Evolutionary conservation across 139 green algal genomes (phyloP).

Genomic region (Chloropicon primus): DNA sequence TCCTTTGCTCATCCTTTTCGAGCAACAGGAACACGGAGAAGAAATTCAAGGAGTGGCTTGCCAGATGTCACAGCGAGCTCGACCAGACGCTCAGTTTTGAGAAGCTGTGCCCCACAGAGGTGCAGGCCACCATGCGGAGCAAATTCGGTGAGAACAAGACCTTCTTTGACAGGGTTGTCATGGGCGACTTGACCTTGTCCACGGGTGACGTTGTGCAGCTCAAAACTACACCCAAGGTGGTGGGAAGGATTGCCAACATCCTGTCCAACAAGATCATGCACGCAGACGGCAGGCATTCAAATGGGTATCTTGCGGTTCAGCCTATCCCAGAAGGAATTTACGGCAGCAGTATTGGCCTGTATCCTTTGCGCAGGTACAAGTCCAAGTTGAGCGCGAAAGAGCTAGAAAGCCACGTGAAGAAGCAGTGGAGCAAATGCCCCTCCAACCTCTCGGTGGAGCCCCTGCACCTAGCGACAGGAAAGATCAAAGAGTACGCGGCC

Average conservation of each 20-base stretch:
- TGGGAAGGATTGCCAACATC: constrained; percentile 44
- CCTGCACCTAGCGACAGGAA: constrained; percentile 22
- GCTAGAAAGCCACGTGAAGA: constrained; percentile 20
- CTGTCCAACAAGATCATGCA: constrained; percentile 28
- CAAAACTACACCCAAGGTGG: constrained; percentile 29
- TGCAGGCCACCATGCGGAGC: constrained; percentile 1
- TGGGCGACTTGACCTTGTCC: constrained; percentile 21
- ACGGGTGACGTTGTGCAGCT: constrained; percentile 42
- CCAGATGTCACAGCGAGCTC: constrained; percentile 41
- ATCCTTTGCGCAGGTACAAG: constrained; percentile 40
- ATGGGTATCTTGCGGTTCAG: constrained; percentile 32
- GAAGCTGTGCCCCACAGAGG: constrained; percentile 6
- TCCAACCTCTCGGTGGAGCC: constrained; percentile 35
- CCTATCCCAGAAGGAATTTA: constrained; percentile 41
- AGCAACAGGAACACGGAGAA: constrained; percentile 37
- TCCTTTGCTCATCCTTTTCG: constrained; percentile 36
- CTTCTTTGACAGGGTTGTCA: constrained; percentile 37
- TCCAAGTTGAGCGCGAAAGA: constrained; percentile 23
- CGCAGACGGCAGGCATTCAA: constrained; percentile 31
- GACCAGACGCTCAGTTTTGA: constrained; percentile 50
- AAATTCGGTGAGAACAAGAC: constrained; percentile 33
- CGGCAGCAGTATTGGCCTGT: constrained; percentile 17
- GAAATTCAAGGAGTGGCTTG: constrained; percentile 49
- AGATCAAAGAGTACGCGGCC: constrained; percentile 21
- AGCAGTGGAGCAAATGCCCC: constrained; percentile 38